Percentiles rank a stretch among this genome's conserved stretches.
Conservation (phyloP, 768 basidiomycete genomes). For the Rhodocollybia butyracea region DNA sequence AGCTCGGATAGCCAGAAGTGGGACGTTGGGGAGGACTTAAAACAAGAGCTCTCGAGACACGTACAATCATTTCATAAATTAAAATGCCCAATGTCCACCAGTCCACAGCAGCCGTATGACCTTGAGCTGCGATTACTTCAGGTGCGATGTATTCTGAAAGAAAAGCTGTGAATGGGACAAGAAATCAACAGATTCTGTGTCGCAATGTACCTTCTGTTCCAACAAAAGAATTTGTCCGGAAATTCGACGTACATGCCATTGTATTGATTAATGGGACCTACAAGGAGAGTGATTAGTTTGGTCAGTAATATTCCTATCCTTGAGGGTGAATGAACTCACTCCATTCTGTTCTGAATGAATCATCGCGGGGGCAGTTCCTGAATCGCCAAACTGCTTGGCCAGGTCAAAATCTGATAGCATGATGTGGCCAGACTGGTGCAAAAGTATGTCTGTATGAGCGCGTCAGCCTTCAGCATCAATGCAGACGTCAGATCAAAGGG, state of each 20-base stretch:
- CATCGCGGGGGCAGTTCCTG: slow-evolving; percentile 80
- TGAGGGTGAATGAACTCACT: slow-evolving; percentile 44
- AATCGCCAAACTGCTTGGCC: slow-evolving; percentile 90
- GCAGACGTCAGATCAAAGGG: neutral
- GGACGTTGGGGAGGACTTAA: neutral
- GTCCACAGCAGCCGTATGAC: slow-evolving; percentile 97
- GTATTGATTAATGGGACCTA: slow-evolving; percentile 95
- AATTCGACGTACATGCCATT: slow-evolving; percentile 94
- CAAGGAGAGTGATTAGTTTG: neutral
- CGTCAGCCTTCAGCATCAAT: neutral
- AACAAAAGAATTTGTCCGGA: slow-evolving; percentile 98
- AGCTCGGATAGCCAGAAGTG: slow-evolving; percentile 10
- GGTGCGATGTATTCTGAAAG: slow-evolving; percentile 94
- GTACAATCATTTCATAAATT: slow-evolving; percentile 98
- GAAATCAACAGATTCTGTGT: neutral
- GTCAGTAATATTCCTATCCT: slow-evolving; percentile 3
- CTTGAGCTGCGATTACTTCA: slow-evolving; percentile 94
- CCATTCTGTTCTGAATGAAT: slow-evolving; percentile 89
- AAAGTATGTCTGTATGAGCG: slow-evolving; percentile 73
- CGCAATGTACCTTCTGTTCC: slow-evolving; percentile 86
- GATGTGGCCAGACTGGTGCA: slow-evolving; percentile 98
- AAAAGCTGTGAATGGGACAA: slow-evolving; percentile 20
- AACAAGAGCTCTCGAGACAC: slow-evolving; percentile 31
- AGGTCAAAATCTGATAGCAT: slow-evolving; percentile 99
- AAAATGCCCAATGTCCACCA: slow-evolving; percentile 99